Conservation (phyloP, 1,139 yeast species). For the Ogataea hybrid region DNA sequence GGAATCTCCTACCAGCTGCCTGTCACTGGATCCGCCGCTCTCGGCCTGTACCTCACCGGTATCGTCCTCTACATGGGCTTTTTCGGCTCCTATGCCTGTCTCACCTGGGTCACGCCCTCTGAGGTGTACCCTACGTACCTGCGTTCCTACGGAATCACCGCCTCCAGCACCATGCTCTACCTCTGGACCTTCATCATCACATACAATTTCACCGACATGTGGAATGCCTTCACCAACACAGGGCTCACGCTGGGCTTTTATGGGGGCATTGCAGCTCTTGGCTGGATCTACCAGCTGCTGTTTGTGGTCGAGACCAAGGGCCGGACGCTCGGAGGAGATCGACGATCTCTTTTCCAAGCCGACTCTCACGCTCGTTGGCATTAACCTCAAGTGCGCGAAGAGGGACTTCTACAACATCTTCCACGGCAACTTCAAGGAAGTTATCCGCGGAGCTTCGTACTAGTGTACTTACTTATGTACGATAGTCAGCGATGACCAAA, state of each 20-base stretch:
- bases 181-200: constrained; percentile 66
- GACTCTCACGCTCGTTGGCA: constrained; percentile 17
- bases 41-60: constrained; percentile 57
- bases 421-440: constrained; percentile 21
- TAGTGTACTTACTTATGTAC: neutral
- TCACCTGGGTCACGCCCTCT: constrained; percentile 56
- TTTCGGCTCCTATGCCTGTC: constrained; percentile 62
- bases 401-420: constrained; percentile 19
- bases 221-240: constrained; percentile 57
- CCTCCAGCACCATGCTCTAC: constrained; percentile 53
- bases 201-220: constrained; percentile 53
- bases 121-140: constrained; percentile 47
- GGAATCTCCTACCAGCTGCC: constrained; percentile 47
- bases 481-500: neutral
- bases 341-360: constrained; percentile 42
- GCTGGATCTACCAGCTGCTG: constrained; percentile 50
- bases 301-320: constrained; percentile 50
- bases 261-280: constrained; percentile 60
- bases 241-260: constrained; percentile 62
- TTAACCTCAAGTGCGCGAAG: constrained; percentile 20
- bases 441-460: constrained; percentile 16
- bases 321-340: constrained; percentile 64
- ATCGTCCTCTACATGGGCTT: constrained; percentile 61
- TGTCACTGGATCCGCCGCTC: constrained; percentile 46
- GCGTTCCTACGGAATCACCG: constrained; percentile 52